Evolutionary conservation across 768 basidiomycete species (phyloP).

Genomic region (Strobilomyces echinocephalus): DNA sequence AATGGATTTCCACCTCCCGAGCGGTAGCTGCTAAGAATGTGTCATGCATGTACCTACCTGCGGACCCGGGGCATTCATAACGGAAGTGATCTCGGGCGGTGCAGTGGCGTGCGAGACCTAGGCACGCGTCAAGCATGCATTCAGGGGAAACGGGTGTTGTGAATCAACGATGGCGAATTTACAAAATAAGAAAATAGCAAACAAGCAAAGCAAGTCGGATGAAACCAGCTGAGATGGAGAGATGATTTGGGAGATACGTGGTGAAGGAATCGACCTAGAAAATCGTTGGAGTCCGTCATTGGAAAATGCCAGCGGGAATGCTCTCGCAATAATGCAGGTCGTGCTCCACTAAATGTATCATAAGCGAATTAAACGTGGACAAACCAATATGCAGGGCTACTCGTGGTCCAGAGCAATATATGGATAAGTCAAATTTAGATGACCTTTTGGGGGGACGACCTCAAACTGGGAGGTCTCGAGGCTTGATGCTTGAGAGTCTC

Average conservation of each 20-base stretch:
- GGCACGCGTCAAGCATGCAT: slow-evolving; percentile 22
- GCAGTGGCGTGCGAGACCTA: slow-evolving; percentile 9
- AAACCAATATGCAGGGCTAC: slow-evolving; percentile 16
- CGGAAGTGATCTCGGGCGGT: slow-evolving; percentile 13
- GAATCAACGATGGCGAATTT: slow-evolving; percentile 13
- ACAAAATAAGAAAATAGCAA: slow-evolving; percentile 15
- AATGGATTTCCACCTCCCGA: background rate
- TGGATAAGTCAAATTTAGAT: slow-evolving; percentile 48
- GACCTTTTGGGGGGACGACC: slow-evolving; percentile 50
- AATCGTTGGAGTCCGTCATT: slow-evolving; percentile 2
- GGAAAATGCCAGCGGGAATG: slow-evolving; percentile 9
- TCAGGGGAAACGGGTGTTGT: slow-evolving; percentile 10
- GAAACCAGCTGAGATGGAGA: slow-evolving; percentile 15
- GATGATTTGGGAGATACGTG: slow-evolving; percentile 7
- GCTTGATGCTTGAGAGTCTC: slow-evolving; percentile 30
- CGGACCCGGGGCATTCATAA: background rate
- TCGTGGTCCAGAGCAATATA: slow-evolving; percentile 50
- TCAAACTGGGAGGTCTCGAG: slow-evolving; percentile 67
- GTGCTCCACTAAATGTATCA: slow-evolving; percentile 9
- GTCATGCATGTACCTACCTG: background rate
- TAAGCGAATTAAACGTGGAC: slow-evolving; percentile 14
- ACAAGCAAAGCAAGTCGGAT: slow-evolving; percentile 18
- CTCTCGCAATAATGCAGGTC: slow-evolving; percentile 13
- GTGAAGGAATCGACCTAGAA: slow-evolving; percentile 6
- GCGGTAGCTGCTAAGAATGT: background rate